phyloP scores from a whole-genome alignment of 2,329 filamentous ascomycete genomes.

The Acarospora socialis region DNA sequence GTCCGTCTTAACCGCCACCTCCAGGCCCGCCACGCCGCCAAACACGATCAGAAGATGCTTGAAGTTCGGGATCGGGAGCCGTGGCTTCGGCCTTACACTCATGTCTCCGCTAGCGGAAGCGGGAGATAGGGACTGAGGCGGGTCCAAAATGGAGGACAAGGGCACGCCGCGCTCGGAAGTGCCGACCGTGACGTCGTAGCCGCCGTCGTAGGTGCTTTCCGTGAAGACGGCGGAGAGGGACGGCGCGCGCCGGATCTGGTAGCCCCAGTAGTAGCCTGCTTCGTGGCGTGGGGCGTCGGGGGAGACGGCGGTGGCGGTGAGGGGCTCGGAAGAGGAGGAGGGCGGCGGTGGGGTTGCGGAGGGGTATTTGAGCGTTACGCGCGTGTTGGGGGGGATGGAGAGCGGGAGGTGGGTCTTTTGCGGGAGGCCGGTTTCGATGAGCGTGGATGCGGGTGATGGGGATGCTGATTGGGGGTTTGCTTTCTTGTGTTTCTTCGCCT shows the following conservation, averaged over 20 bases:
- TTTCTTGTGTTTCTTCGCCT: slow-evolving; percentile 20
- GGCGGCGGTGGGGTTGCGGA: slow-evolving; percentile 23
- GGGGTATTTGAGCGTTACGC: slow-evolving; percentile 58
- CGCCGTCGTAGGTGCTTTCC: slow-evolving; percentile 57
- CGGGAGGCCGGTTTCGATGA: slow-evolving; percentile 37
- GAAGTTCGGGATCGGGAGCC: slow-evolving; percentile 33
- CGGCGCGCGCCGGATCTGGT: slow-evolving; percentile 49
- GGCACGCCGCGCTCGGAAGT: slow-evolving; percentile 63
- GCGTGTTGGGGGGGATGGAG: slow-evolving; percentile 52
- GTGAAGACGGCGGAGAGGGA: slow-evolving; percentile 63
- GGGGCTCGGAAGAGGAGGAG: slow-evolving; percentile 13
- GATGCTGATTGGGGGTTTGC: slow-evolving; percentile 3
- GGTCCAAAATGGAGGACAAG: too few relatives aligned
- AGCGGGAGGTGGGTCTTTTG: slow-evolving; percentile 39
- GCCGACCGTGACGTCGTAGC: slow-evolving; percentile 71
- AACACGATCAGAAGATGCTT: slow-evolving; percentile 66
- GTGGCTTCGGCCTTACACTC: slow-evolving; percentile 33
- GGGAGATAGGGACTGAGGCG: too few relatives aligned
- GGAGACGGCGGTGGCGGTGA: slow-evolving; percentile 46
- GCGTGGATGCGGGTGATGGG: slow-evolving; percentile 16
- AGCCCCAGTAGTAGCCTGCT: slow-evolving; percentile 79
- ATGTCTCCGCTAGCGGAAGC: slow-evolving; percentile 23
- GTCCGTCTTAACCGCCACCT: slow-evolving; percentile 55
- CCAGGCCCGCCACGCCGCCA: slow-evolving; percentile 66
- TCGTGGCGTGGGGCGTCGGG: slow-evolving; percentile 57